Evolutionary conservation across 352 stramenopile species (phyloP).

Genomic region (Phytophthora cryptogea): DNA sequence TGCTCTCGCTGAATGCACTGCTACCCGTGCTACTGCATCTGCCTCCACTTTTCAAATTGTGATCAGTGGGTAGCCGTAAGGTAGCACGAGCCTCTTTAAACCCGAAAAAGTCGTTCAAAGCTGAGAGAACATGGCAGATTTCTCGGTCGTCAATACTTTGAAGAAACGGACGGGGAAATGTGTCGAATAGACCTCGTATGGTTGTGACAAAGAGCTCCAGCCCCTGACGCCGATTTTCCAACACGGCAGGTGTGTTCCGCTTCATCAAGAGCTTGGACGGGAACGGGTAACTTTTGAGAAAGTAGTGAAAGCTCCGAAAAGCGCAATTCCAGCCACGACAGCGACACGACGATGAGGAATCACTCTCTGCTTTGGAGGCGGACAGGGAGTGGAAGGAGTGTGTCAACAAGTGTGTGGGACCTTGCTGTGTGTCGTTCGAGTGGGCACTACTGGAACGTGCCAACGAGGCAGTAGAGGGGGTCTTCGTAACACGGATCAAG

Average conservation of each 20-base stretch:
- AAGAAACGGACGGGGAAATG: slow-evolving; percentile 54
- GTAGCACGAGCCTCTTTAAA: slow-evolving; percentile 30
- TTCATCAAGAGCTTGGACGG: slow-evolving; percentile 59
- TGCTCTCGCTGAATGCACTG: slow-evolving; percentile 21
- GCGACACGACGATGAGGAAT: slow-evolving; percentile 31
- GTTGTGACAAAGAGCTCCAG: slow-evolving; percentile 59
- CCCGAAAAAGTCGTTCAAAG: slow-evolving; percentile 51
- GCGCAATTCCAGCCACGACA: slow-evolving; percentile 58
- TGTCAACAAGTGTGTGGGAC: slow-evolving; percentile 14
- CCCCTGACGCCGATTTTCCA: slow-evolving; percentile 47
- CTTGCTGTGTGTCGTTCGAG: background rate
- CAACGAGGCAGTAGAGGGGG: slow-evolving; percentile 26
- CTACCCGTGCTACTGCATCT: slow-evolving; percentile 24
- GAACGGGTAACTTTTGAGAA: slow-evolving; percentile 60
- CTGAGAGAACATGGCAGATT: slow-evolving; percentile 48
- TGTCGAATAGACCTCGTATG: slow-evolving; percentile 53
- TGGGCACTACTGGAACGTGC: slow-evolving; percentile 17
- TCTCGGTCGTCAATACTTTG: slow-evolving; percentile 41
- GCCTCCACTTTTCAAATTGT: slow-evolving; percentile 1
- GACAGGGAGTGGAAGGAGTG: slow-evolving; percentile 22
- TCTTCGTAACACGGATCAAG: slow-evolving; percentile 48
- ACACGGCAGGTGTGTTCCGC: slow-evolving; percentile 32
- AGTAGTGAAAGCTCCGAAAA: slow-evolving; percentile 50
- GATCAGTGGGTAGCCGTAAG: slow-evolving; percentile 12
- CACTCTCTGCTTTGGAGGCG: background rate